Conservation (phyloP, 768 basidiomycete species). For the Mycena vitilis region DNA sequence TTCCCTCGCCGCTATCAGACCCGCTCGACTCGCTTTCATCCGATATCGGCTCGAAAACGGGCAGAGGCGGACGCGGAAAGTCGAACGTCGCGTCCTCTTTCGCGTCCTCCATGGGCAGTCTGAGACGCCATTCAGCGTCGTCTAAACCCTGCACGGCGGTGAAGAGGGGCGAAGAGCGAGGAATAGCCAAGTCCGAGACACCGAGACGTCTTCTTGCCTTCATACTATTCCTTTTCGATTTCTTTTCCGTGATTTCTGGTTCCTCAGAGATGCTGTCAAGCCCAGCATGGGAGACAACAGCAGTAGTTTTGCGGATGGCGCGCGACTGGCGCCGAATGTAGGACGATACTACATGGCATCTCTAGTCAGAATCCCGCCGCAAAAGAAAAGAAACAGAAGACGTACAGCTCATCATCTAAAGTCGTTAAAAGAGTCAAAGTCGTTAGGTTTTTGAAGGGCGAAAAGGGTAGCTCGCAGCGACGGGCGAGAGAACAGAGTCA, state of each 20-base stretch:
- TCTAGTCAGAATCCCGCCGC: too few species aligned
- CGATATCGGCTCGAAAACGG: background rate
- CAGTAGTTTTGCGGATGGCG: too few species aligned
- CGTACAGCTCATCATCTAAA: too few species aligned
- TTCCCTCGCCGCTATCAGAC: background rate
- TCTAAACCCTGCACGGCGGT: slow-evolving; percentile 1
- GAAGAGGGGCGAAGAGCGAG: slow-evolving; percentile 7
- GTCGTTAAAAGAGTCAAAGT: too few species aligned
- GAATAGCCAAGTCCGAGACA: slow-evolving; percentile 31
- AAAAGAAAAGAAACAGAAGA: too few species aligned
- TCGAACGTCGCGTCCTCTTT: background rate
- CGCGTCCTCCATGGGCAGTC: background rate
- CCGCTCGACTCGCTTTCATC: slow-evolving; percentile 18
- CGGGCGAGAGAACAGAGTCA: too few species aligned
- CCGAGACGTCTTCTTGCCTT: slow-evolving; percentile 29
- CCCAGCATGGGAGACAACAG: too few species aligned
- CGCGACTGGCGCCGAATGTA: too few species aligned
- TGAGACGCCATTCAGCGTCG: background rate
- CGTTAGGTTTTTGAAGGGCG: too few species aligned
- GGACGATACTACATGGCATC: too few species aligned
- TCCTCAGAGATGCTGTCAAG: slow-evolving; percentile 15
- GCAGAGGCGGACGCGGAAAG: background rate
- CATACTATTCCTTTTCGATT: slow-evolving; percentile 22
- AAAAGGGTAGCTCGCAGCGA: too few species aligned
- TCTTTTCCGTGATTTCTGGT: background rate